These are phyloP conservation scores for Penicillium sp. DNA, from an alignment of 2,329 filamentous ascomycete genomes.

Conservation along the genomic window DNA sequence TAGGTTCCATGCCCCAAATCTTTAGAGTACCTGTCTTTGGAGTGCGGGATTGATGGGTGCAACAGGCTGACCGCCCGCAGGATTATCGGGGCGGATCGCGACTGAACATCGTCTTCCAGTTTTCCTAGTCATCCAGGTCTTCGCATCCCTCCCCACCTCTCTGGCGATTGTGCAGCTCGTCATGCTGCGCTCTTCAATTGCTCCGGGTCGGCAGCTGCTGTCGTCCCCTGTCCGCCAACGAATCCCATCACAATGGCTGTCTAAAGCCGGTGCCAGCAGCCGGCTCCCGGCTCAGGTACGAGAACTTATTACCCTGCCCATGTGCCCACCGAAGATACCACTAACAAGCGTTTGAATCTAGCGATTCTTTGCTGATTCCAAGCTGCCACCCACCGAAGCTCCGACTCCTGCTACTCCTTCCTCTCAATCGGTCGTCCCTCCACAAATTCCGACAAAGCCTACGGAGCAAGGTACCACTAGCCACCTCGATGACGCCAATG, in stretches of 20 bases:
- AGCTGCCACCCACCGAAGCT: conserved; percentile 43
- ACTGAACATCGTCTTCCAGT: conserved; percentile 41
- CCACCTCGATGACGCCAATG: conserved; percentile 16
- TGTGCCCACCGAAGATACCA: conserved; percentile 14
- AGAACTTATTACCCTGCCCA: conserved; percentile 18
- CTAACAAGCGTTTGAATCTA: conserved; percentile 36
- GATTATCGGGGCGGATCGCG: conserved; percentile 45
- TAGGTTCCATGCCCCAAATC: background rate
- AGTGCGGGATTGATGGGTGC: conserved; percentile 13
- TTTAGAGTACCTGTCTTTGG: background rate
- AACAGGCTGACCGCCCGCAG: conserved; percentile 36
- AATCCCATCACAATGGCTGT: conserved; percentile 49
- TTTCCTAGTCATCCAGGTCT: conserved; percentile 34
- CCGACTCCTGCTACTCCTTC: conserved; percentile 50
- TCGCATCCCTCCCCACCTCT: conserved; percentile 31
- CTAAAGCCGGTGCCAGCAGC: conserved; percentile 42
- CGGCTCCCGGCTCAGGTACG: conserved; percentile 48
- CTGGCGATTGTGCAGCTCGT: conserved; percentile 50
- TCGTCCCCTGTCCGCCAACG: conserved; percentile 44
- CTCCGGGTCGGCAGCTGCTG: conserved; percentile 51
- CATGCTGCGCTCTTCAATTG: conserved; percentile 61
- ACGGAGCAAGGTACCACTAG: conserved; percentile 33
- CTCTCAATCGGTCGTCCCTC: conserved; percentile 53
- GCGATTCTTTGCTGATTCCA: conserved; percentile 57
- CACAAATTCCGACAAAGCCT: conserved; percentile 54